Base-by-base conservation (phyloP, 2,329 filamentous ascomycete species). In the Madurella mycetomatis region DNA sequence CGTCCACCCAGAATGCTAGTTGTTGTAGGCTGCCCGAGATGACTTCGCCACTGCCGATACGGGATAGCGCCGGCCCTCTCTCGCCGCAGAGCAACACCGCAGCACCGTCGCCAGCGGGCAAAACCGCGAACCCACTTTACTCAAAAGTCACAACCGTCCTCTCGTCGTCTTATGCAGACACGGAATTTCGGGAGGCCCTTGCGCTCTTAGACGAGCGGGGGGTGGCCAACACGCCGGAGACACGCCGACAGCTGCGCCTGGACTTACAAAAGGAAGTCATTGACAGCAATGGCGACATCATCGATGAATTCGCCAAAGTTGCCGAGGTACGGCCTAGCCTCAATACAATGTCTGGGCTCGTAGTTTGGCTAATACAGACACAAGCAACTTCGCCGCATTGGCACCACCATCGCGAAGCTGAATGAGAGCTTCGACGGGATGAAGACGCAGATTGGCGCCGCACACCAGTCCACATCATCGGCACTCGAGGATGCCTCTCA, bases 261-360 rank as follows among this genome's bases (percentile, higher is more conserved):
- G 85, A 95, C 67, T 79, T 95, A 1, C 91, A 97, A 68, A 92
- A 88, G 69, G 92, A 97, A 67, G 88, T 96, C 39, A 92, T 97
- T 53, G 84, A 92, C 60, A 91, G 88, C 72, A 96, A 97, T 82
- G 91, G 88, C 47, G 84, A 90, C 60, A 88, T 97, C 59, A 84
- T 97, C 55, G 78, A 83, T 51, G 90, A 96, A 67, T 97, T 97
- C 72, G 90, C 91, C 37, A 81, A 85, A 52, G 90, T 99, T 60
- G 90, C 92, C 31, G 89, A 95, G 79, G 89, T 92, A 71, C 67
- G 79, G 67, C 37, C 30, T 51, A 17, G 25, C 25, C 25, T 3
- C 25, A 3, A 25, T 25, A 34, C 8, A 40, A 19, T 2, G 11
- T 12, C 16, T 40, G 45, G 8, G 2, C 8, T 47, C 17, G 9